A percentile compares a stretch with the other conserved stretches of the same genome.
phyloP scores from a whole-genome alignment of 164 flowering plant species.

The Stephania yunnanensis region DNA sequence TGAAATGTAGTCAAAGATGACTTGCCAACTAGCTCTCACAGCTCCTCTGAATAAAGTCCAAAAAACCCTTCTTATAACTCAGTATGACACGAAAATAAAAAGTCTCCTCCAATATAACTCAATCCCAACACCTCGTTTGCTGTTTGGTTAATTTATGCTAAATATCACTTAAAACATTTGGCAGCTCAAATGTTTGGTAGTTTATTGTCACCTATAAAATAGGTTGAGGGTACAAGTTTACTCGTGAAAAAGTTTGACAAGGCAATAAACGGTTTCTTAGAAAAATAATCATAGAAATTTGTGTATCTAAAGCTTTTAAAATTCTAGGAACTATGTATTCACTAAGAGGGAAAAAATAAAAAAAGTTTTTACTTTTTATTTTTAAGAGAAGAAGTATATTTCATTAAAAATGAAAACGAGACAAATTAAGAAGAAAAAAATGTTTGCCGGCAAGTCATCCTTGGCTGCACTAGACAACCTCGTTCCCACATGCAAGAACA shows the following conservation, averaged over 20 bases:
- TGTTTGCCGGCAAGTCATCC: conserved; percentile 61
- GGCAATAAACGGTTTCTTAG: too few relatives aligned
- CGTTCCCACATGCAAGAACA: conserved; percentile 43
- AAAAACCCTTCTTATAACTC: background rate
- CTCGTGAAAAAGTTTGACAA: too few relatives aligned
- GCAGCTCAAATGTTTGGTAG: too few relatives aligned
- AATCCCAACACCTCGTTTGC: background rate
- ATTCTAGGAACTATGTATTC: background rate
- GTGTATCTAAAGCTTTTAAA: background rate
- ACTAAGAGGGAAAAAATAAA: background rate
- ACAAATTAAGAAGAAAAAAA: background rate
- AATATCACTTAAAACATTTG: too few relatives aligned
- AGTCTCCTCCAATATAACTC: background rate
- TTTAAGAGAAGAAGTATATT: background rate
- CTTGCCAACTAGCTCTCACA: conserved; percentile 29
- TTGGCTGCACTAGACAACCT: conserved; percentile 50
- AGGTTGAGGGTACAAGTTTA: too few relatives aligned
- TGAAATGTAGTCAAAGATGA: conserved; percentile 41
- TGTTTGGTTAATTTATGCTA: background rate
- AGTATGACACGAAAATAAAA: background rate
- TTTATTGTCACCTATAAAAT: too few relatives aligned
- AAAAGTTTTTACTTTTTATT: background rate
- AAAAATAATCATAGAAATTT: too few relatives aligned
- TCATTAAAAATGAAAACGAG: background rate
- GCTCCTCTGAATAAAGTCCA: background rate